These are phyloP conservation scores for Curvularia sp. DNA, from an alignment of 2,329 filamentous ascomycete species.

Conservation along the genomic window DNA sequence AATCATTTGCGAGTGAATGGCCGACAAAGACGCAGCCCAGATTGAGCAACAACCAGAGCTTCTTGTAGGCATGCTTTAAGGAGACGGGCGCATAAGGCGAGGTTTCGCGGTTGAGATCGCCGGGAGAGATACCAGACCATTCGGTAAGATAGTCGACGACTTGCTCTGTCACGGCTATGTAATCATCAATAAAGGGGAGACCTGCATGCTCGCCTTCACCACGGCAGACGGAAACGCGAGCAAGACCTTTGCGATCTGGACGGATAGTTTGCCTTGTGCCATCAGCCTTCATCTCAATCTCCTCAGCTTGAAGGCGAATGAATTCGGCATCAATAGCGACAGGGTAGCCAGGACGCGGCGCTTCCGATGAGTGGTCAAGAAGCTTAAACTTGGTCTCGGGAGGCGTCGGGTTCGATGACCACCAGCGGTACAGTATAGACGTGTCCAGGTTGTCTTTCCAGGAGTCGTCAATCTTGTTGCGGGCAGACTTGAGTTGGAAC, in stretches of 20 bases:
- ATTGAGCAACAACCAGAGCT: constrained; percentile 95
- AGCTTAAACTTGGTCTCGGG: constrained; percentile 65
- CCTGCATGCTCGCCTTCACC: constrained; percentile 80
- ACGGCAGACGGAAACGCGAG: constrained; percentile 89
- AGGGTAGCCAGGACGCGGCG: constrained; percentile 73
- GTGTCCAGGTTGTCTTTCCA: constrained; percentile 90
- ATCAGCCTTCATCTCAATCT: constrained; percentile 95
- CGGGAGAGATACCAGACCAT: constrained; percentile 87
- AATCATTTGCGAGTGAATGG: constrained; percentile 92
- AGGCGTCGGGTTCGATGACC: constrained; percentile 53
- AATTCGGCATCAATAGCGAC: constrained; percentile 96
- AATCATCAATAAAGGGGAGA: constrained; percentile 93
- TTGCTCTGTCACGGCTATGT: constrained; percentile 87
- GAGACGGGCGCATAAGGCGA: constrained; percentile 83
- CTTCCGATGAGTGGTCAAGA: constrained; percentile 66
- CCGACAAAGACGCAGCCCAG: constrained; percentile 93
- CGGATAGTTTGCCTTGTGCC: constrained; percentile 91
- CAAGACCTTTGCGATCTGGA: constrained; percentile 87
- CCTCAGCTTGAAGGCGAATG: constrained; percentile 87
- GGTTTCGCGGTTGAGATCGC: constrained; percentile 81
- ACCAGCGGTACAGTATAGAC: constrained; percentile 80
- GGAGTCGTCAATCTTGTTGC: constrained; percentile 80
- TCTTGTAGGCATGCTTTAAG: constrained; percentile 94
- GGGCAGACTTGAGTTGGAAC: constrained; percentile 81
- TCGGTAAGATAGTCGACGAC: constrained; percentile 95